These are phyloP conservation scores for Bryoglossum gracile DNA, from an alignment of 495 filamentous ascomycete genomes.

Conservation along the genomic window DNA sequence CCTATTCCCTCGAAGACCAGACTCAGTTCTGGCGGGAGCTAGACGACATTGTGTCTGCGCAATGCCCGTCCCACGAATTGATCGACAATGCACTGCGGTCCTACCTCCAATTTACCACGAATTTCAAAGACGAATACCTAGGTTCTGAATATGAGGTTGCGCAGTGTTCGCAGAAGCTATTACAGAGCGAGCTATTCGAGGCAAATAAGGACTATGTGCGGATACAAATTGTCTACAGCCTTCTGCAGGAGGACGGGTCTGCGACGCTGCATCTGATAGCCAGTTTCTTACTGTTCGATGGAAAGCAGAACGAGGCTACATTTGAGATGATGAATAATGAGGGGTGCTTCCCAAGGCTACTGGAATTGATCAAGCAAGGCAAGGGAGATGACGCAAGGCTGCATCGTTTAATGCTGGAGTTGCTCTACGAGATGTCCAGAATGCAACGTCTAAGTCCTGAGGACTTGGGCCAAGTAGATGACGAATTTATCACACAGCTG, in stretches of 20 bases:
- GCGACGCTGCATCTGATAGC: constrained; percentile 72
- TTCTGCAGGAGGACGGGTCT: constrained; percentile 84
- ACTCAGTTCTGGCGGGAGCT: constrained; percentile 95
- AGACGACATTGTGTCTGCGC: constrained; percentile 65
- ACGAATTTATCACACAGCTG: constrained; percentile 74
- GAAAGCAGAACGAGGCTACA: constrained; percentile 65
- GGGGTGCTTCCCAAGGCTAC: constrained; percentile 70
- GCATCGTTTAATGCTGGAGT: constrained; percentile 75
- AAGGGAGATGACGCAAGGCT: constrained; percentile 58
- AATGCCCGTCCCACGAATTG: constrained; percentile 64
- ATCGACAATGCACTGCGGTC: constrained; percentile 84
- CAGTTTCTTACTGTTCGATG: constrained; percentile 87
- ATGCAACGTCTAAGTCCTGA: constrained; percentile 74
- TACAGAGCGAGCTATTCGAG: constrained; percentile 66
- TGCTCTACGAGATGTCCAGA: constrained; percentile 95
- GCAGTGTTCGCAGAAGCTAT: constrained; percentile 73
- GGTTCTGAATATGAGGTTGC: constrained; percentile 79
- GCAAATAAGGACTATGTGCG: constrained; percentile 80
- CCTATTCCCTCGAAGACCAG: constrained; percentile 71
- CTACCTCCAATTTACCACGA: constrained; percentile 72
- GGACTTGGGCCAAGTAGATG: constrained; percentile 75
- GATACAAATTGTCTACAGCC: constrained; percentile 82
- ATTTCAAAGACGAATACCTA: constrained; percentile 75
- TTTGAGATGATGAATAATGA: constrained; percentile 85
- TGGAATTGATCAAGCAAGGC: constrained; percentile 69